Evolutionary conservation across 2,329 filamentous ascomycete genomes (phyloP), one percentile per base, ranked within the genome.

Genomic region (Eutypella sp.): DNA sequence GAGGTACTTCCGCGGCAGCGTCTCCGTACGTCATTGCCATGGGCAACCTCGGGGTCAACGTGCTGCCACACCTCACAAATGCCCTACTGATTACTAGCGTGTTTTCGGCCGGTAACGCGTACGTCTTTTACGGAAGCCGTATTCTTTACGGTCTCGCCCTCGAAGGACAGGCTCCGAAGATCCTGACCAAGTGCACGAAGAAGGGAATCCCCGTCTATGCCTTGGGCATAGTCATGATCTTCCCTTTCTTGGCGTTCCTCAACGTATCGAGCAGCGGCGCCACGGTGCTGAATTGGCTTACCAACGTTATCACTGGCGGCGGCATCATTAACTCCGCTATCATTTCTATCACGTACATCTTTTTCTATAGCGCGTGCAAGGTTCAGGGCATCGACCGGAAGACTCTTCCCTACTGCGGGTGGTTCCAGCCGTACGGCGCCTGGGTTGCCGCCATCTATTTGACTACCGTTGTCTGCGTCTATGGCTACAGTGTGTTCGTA

Each of bases 191-290:
- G 45, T 79, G 75, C 56, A 81, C 74, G 2, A 70, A 65, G 44
- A 63, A 65, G 19, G 79, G 79, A 16, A 76, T 86, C 2, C 83
- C 83, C 0, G 72, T 82, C 50, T 82, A 80, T 59, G 79, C 74
- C 52, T 79, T 85, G 20, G 47, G 58, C 4, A 59, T 80, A 22
- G 75, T 78, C 2, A 72, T 84, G 51, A 53, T 72, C 4, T 78
- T 86, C 57, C 73, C 78, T 2, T 67, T 84, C n/a, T 65, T 86
- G 24, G 75, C 76, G 15, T 85, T 85, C 11, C 66, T 74, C 8
- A 63, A 65, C 9, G 24, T 55, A 2, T 31, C 27, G 7, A 36
- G 40, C 8, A 46, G 37, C 61, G 44, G 62, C 55, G 47, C 47
- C n/a, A 22, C 10, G 15, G 49, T 52, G 3, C 20, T 52, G 18